Evolutionary conservation across 169 alveolate genomes (phyloP).

Genomic region (Plasmodium gonderi): DNA sequence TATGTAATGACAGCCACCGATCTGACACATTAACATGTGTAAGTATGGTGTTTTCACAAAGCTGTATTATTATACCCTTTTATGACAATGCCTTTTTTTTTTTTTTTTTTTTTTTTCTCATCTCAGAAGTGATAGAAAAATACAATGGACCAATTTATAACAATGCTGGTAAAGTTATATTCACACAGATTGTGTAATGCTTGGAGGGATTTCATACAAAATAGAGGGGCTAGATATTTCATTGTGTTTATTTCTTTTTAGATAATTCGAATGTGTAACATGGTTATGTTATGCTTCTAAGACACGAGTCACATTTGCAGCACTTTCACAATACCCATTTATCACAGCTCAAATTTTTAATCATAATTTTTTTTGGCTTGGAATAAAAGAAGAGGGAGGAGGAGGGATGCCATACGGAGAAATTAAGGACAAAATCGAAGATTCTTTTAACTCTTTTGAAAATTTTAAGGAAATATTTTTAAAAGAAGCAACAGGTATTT

Average conservation of each 20-base stretch:
- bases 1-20: too few species aligned
- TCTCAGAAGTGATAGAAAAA: slow-evolving; percentile 24
- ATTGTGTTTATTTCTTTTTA: neutral
- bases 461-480: slow-evolving; percentile 87
- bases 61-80: neutral
- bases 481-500: slow-evolving; percentile 51
- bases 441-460: slow-evolving; percentile 88
- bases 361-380: slow-evolving; percentile 82
- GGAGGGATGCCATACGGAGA: slow-evolving; percentile 91
- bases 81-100: neutral
- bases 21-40: too few species aligned
- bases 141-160: slow-evolving; percentile 45
- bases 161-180: slow-evolving; percentile 42
- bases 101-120: neutral
- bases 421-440: slow-evolving; percentile 84
- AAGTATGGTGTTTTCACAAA: too few species aligned
- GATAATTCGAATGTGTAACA: neutral
- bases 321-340: neutral
- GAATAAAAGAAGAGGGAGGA: slow-evolving; percentile 90
- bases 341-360: slow-evolving; percentile 78
- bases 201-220: neutral
- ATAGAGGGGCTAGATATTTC: neutral
- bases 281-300: neutral
- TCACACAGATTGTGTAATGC: neutral
- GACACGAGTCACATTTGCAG: neutral